These are phyloP conservation scores for Phaffia rhodozyma DNA, from an alignment of 1,284 basidiomycete genomes.

Conservation along the genomic window DNA sequence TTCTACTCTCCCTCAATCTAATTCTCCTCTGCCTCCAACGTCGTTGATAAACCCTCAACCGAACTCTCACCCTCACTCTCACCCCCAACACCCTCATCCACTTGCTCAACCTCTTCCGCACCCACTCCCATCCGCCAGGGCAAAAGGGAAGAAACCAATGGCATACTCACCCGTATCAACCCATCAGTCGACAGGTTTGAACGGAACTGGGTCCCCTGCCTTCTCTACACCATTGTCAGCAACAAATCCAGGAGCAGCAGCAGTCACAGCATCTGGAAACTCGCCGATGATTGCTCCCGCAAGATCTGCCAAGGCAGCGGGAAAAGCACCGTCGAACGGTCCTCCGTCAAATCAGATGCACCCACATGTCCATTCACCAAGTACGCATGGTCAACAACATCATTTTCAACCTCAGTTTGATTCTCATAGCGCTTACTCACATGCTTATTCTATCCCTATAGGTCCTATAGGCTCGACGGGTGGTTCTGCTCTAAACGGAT, in stretches of 20 bases:
- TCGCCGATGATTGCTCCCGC: conserved; percentile 30
- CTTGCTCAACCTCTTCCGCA: conserved; percentile 31
- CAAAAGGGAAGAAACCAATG: conserved; percentile 67
- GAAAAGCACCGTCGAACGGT: conserved; percentile 44
- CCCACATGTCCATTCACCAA: conserved; percentile 42
- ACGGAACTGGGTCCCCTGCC: conserved; percentile 10
- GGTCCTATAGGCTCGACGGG: conserved; percentile 23
- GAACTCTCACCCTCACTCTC: conserved; percentile 23
- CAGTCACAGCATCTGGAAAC: conserved; percentile 30
- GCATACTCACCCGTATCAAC: conserved; percentile 35
- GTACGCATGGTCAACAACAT: conserved; percentile 53
- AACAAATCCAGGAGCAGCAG: conserved; percentile 28
- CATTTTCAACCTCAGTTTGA: conserved; percentile 42
- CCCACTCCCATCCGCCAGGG: conserved; percentile 49
- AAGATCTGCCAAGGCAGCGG: conserved; percentile 37
- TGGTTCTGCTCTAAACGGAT: conserved; percentile 19
- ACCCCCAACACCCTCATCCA: conserved; percentile 21
- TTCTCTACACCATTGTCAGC: conserved; percentile 26
- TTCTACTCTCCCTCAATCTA: conserved; percentile 19
- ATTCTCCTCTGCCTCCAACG: conserved; percentile 28
- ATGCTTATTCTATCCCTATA: too few relatives aligned
- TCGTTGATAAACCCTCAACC: conserved; percentile 21
- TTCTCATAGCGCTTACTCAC: too few relatives aligned
- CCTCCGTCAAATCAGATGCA: conserved; percentile 57
- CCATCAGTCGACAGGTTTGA: conserved; percentile 11